A percentile compares a stretch with the other conserved stretches of the same genome.
Evolutionary conservation across 108 stramenopile genomes (phyloP).

Genomic region (Skeletonema tropicum): DNA sequence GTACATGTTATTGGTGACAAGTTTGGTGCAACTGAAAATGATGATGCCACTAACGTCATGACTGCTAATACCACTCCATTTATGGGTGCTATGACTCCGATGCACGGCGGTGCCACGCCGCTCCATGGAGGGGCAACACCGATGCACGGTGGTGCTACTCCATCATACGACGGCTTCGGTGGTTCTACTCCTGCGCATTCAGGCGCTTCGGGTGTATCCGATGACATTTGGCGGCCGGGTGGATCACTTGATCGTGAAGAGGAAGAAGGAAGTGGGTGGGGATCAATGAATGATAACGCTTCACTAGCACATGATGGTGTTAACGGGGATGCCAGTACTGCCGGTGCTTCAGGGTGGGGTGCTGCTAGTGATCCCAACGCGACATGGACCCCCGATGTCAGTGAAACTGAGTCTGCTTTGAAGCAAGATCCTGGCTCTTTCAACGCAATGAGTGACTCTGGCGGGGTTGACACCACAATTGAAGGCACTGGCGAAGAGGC

Average conservation of each 20-base stretch:
- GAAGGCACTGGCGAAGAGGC: slow-evolving; percentile 70
- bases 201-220: slow-evolving; percentile 31
- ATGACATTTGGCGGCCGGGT: slow-evolving; percentile 91
- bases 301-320: slow-evolving; percentile 33
- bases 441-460: slow-evolving; percentile 38
- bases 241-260: slow-evolving; percentile 65
- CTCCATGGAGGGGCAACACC: slow-evolving; percentile 92
- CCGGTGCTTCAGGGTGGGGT: slow-evolving; percentile 54
- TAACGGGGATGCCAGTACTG: slow-evolving; percentile 31
- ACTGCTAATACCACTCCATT: slow-evolving; percentile 34
- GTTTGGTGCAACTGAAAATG: slow-evolving; percentile 83
- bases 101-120: slow-evolving; percentile 82
- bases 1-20: slow-evolving; percentile 90
- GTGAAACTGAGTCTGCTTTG: slow-evolving; percentile 23
- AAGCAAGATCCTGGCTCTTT: slow-evolving; percentile 45
- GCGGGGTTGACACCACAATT: slow-evolving; percentile 51
- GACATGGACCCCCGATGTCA: slow-evolving; percentile 57
- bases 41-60: slow-evolving; percentile 32
- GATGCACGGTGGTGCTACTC: slow-evolving; percentile 75
- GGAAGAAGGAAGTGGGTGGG: slow-evolving; percentile 52
- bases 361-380: slow-evolving; percentile 49
- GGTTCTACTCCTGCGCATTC: slow-evolving; percentile 50
- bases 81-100: slow-evolving; percentile 53
- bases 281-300: slow-evolving; percentile 49
- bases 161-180: slow-evolving; percentile 51